Conservation (phyloP, 139 green algal species). For the Choricystis sp. region DNA sequence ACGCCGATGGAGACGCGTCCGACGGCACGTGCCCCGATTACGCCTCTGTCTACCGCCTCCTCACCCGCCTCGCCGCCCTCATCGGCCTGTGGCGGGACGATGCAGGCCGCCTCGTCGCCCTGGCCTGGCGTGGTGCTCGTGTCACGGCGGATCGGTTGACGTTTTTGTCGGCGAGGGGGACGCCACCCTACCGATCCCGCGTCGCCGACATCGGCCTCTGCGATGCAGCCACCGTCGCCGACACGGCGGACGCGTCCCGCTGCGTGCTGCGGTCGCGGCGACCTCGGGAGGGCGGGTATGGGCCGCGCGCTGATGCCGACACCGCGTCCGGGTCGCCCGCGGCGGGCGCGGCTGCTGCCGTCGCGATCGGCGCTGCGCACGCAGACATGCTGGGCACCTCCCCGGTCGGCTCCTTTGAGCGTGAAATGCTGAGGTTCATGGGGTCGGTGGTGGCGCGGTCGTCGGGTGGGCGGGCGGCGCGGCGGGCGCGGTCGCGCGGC, state of each 20-base stretch:
- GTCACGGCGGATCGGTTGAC: background rate
- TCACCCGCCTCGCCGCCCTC: background rate
- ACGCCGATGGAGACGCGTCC: too few relatives aligned
- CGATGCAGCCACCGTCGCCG: background rate
- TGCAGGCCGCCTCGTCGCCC: background rate
- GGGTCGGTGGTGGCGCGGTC: background rate
- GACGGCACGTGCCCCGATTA: too few relatives aligned
- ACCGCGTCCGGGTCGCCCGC: too few relatives aligned
- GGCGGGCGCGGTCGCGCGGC: too few relatives aligned
- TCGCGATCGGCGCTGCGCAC: too few relatives aligned
- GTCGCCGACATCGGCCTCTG: background rate
- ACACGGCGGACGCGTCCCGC: background rate
- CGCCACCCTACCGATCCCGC: too few relatives aligned
- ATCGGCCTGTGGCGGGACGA: background rate
- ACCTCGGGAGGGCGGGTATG: too few relatives aligned
- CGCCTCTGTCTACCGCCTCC: background rate
- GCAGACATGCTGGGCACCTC: background rate
- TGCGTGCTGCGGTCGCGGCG: background rate
- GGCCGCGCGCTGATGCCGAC: too few relatives aligned
- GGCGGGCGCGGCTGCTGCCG: background rate
- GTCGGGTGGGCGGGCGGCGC: background rate
- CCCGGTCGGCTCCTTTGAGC: background rate
- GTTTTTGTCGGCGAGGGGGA: background rate
- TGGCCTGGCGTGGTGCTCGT: background rate
- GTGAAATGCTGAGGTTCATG: background rate